Conservation (phyloP, 495 filamentous ascomycete species). For the Tetracladium marchalianum region DNA sequence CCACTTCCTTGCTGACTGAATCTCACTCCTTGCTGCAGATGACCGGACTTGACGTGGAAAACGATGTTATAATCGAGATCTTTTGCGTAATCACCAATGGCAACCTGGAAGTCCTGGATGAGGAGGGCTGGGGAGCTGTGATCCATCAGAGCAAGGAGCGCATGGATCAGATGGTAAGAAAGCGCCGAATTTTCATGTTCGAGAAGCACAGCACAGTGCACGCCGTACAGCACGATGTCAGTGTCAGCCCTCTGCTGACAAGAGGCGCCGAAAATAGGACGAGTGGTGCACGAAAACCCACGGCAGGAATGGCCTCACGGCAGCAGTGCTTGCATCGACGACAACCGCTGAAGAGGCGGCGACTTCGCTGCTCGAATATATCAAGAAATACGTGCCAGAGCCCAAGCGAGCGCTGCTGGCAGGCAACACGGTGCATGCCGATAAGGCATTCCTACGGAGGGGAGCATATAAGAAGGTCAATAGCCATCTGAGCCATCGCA, state of each 20-base stretch:
- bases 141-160: constrained; percentile 63
- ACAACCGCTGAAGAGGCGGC: constrained; percentile 66
- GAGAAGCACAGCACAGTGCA: background rate
- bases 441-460: constrained; percentile 70
- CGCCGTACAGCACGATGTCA: no score
- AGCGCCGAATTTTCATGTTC: no score
- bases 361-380: constrained; percentile 63
- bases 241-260: background rate
- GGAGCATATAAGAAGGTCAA: constrained; percentile 62
- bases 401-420: constrained; percentile 61
- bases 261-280: constrained; percentile 18
- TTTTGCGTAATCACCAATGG: constrained; percentile 87
- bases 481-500: constrained; percentile 75
- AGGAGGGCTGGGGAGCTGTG: constrained; percentile 66
- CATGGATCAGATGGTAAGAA: constrained; percentile 58
- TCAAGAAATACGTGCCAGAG: constrained; percentile 57
- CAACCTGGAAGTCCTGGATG: constrained; percentile 65
- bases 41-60: constrained; percentile 77
- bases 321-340: constrained; percentile 62
- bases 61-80: constrained; percentile 81
- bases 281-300: constrained; percentile 49
- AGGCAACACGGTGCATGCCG: constrained; percentile 86
- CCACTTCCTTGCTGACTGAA: background rate
- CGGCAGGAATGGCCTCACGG: constrained; percentile 66
- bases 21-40: constrained; percentile 46